Percentiles rank a stretch among this genome's conserved stretches.
phyloP scores from a whole-genome alignment of 805 yeast genomes.

The Teunomyces stri region DNA sequence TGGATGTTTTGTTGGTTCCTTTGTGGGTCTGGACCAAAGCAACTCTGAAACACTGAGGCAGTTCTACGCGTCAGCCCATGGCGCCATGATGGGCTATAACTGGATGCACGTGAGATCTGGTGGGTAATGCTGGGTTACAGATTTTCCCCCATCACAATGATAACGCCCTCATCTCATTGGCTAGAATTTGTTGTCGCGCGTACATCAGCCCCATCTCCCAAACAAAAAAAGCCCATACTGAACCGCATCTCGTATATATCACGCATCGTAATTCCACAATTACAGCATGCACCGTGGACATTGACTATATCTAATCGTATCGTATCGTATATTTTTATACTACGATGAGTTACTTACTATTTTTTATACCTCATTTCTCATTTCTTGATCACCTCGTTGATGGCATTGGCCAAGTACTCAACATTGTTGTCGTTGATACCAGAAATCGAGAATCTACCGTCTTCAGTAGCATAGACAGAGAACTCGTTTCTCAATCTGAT shows the following conservation, averaged over 20 bases:
- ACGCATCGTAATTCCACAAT: too few relatives aligned
- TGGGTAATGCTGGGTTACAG: background rate
- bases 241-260: too few relatives aligned
- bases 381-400: conserved; percentile 47
- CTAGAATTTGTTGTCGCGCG: background rate
- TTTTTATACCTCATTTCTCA: conserved; percentile 4
- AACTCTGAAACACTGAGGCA: background rate
- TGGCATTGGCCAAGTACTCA: conserved; percentile 64
- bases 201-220: background rate
- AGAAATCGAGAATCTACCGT: conserved; percentile 89
- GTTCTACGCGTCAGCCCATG: background rate
- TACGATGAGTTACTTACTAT: background rate
- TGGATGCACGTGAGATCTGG: background rate
- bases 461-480: conserved; percentile 81
- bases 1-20: background rate
- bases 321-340: background rate
- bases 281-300: too few relatives aligned
- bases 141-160: background rate
- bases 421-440: conserved; percentile 83
- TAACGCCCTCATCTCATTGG: background rate
- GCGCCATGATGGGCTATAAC: background rate
- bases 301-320: too few relatives aligned
- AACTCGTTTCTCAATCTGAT: conserved; percentile 63
- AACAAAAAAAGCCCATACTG: too few relatives aligned
- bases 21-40: background rate